Base-by-base conservation (phyloP, 164 flowering plant species). In the Nelumbo lutea region DNA sequence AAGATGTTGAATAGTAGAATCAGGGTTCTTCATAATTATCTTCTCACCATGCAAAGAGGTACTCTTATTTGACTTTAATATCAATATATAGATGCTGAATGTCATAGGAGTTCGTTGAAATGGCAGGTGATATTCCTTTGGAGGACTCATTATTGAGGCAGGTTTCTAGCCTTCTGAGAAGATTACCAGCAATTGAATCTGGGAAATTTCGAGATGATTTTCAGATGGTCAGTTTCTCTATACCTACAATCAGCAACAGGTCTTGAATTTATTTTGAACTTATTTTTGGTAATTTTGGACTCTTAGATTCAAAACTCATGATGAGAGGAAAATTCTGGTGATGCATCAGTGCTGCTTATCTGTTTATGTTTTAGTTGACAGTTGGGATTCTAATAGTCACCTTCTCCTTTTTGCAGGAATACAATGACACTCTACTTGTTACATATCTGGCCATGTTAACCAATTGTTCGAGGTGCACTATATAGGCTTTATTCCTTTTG, bases 1-100 rank as follows among this genome's bases (percentile, higher is more conserved):
- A 95, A 95, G 84, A 95, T 92, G 98, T 83, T 95, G 72, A 88
- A 89, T 76, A 85, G 97, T 84, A 78, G 97, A 83, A 81, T 95
- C 70, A 83, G 81, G 69, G 88, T 95, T 62, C 92, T 95, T 58
- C 92, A 87, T 76, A 89, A 88, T 52, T 90, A 91, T 76, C 97
- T 95, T 68, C 78, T 81, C 56, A 86, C 97, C 5, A 92, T 92
- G 97, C 90, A 94, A 72, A 90, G 77, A 86, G 97, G 97, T 94
- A 75, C 5, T 4, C 64, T 42, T 27, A 55, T 59, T 71, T 61
- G 15, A 40, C 52, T 61, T 47, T 55, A 5, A 46, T 27, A 27
- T 27, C 15, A 46, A 5, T 5, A 1, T 45, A 13, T n/a, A 43
- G 39, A 13, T 6, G 42, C 27, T 14, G 40, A 45, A 15, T 40